These are phyloP conservation scores for Eucalyptus regnans DNA, from an alignment of 345 rosid genomes.

Conservation along the genomic window DNA sequence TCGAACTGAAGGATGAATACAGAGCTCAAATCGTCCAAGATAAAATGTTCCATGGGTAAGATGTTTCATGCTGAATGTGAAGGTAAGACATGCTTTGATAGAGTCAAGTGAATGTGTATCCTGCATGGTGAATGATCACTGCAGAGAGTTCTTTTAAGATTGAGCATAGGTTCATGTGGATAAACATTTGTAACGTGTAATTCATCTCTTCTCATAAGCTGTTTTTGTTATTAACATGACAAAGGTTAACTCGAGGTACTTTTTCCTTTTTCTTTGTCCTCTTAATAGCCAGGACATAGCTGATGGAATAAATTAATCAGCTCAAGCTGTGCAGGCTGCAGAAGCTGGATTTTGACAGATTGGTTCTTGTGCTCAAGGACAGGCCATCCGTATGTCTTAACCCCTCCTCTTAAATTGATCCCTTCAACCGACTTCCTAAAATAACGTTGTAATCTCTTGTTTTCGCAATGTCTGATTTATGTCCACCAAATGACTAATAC, in stretches of 20 bases:
- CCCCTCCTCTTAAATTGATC: background rate
- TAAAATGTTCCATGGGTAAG: background rate
- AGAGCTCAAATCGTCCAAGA: background rate
- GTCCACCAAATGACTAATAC: background rate
- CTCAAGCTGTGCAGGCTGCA: conserved; percentile 78
- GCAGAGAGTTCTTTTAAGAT: background rate
- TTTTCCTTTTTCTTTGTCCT: background rate
- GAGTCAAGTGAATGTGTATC: background rate
- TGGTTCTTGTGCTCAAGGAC: conserved; percentile 58
- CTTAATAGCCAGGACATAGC: conserved; percentile 68
- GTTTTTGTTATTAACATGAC: background rate
- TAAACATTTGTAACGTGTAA: background rate
- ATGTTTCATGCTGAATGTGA: background rate
- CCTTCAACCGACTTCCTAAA: background rate
- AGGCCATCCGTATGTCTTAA: conserved; percentile 49
- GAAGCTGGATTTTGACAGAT: conserved; percentile 72
- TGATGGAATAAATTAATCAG: conserved; percentile 79
- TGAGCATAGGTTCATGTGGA: background rate
- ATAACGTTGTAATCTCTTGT: background rate
- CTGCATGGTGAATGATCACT: background rate
- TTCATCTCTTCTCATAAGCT: background rate
- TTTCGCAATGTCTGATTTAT: background rate
- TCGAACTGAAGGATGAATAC: background rate
- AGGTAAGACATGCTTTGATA: background rate
- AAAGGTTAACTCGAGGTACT: background rate